Percentiles rank a stretch among this genome's conserved stretches.
These are phyloP conservation scores for Solanum gracilifrons DNA, from an alignment of 257 asterid genomes.

Conservation along the genomic window DNA sequence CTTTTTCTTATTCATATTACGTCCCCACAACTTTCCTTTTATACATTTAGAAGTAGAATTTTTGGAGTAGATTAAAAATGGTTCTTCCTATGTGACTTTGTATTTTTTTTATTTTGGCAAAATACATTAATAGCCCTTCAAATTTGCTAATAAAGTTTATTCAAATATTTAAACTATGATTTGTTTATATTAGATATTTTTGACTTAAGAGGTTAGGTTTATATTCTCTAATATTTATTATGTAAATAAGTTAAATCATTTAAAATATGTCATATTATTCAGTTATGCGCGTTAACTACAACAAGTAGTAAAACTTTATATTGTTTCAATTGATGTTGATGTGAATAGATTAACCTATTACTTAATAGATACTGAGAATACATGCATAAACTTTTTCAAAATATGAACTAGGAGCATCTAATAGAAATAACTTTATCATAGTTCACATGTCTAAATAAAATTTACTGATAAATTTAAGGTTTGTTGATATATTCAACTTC, in stretches of 20 bases:
- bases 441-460: no score
- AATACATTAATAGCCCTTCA: not conserved
- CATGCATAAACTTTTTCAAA: not conserved
- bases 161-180: no score
- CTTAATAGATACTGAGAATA: not conserved
- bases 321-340: not conserved
- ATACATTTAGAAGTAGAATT: not conserved
- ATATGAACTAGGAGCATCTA: not conserved
- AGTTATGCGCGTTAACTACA: not conserved
- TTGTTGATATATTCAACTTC: not conserved
- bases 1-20: not conserved
- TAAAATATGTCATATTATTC: not conserved
- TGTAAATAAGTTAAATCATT: not conserved
- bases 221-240: not conserved
- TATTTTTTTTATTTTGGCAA: no score
- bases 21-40: not conserved
- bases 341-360: not conserved
- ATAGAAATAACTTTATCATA: not conserved
- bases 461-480: no score
- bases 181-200: not conserved
- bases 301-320: not conserved
- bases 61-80: not conserved
- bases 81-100: not conserved
- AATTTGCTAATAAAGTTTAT: not conserved
- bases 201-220: not conserved